phyloP scores from a whole-genome alignment of 169 alveolate genomes.

The Babesia caballi region DNA sequence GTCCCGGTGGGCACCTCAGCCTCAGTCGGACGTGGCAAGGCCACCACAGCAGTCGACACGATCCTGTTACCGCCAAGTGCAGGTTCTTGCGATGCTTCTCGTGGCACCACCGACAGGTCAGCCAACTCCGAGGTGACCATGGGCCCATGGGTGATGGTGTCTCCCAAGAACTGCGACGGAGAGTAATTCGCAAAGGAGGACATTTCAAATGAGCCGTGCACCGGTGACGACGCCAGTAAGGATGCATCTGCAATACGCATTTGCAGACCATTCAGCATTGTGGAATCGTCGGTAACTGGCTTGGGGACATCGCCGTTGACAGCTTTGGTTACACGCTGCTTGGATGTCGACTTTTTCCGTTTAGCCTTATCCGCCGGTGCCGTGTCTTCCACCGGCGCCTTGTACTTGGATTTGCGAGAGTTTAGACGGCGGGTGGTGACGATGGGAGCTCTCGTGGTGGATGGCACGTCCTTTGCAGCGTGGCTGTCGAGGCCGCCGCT shows the following conservation, averaged over 20 bases:
- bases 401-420: neutral
- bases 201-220: neutral
- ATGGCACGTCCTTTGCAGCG: neutral
- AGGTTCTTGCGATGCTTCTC: no score
- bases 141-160: neutral
- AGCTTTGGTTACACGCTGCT: neutral
- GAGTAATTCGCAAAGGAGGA: neutral
- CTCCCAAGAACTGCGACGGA: neutral
- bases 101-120: neutral
- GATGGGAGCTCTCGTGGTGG: neutral
- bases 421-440: neutral
- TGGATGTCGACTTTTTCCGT: neutral
- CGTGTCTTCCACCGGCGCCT: neutral
- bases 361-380: neutral
- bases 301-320: neutral
- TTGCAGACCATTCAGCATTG: neutral
- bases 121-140: neutral
- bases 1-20: neutral
- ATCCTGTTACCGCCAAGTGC: neutral
- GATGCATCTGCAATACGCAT: slow-evolving; percentile 5
- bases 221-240: neutral
- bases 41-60: neutral
- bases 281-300: neutral
- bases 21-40: neutral
- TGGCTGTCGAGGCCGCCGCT: slow-evolving; percentile 9